Evolutionary conservation across 1,284 basidiomycete species (phyloP).

Genomic region (Termitomyces sp.): DNA sequence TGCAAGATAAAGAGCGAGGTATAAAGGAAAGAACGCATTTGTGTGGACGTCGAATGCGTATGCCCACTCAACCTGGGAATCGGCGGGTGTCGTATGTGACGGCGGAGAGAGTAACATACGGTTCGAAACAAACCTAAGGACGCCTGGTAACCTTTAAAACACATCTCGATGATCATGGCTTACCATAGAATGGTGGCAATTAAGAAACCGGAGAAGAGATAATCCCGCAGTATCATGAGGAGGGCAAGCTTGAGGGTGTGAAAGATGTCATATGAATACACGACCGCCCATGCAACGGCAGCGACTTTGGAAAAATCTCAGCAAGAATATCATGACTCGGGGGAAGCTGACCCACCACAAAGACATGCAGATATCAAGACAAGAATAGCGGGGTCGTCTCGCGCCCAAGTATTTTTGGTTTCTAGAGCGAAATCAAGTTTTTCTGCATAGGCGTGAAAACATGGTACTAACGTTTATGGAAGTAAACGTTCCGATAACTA

Average conservation of each 20-base stretch:
- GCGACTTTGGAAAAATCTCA: slow-evolving; percentile 43
- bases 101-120: slow-evolving; percentile 65
- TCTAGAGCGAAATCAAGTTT: slow-evolving; percentile 42
- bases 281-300: slow-evolving; percentile 79
- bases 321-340: background rate
- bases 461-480: slow-evolving; percentile 73
- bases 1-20: slow-evolving; percentile 81
- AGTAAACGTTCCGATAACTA: slow-evolving; percentile 88
- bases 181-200: slow-evolving; percentile 77
- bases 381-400: slow-evolving; percentile 92
- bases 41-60: slow-evolving; percentile 95
- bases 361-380: slow-evolving; percentile 79
- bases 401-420: slow-evolving; percentile 97
- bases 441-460: background rate
- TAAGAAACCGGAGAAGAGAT: slow-evolving; percentile 70
- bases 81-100: slow-evolving; percentile 65
- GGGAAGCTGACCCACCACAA: slow-evolving; percentile 43
- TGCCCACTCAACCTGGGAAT: slow-evolving; percentile 81
- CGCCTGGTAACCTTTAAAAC: slow-evolving; percentile 1
- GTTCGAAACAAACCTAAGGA: slow-evolving; percentile 65
- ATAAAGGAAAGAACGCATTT: slow-evolving; percentile 92
- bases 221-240: slow-evolving; percentile 85
- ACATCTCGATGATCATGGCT: slow-evolving; percentile 12
- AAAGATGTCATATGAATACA: slow-evolving; percentile 63
- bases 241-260: slow-evolving; percentile 62